Evolutionary conservation across 108 stramenopile genomes (phyloP).

Genomic region (Discostella stelligeroides): DNA sequence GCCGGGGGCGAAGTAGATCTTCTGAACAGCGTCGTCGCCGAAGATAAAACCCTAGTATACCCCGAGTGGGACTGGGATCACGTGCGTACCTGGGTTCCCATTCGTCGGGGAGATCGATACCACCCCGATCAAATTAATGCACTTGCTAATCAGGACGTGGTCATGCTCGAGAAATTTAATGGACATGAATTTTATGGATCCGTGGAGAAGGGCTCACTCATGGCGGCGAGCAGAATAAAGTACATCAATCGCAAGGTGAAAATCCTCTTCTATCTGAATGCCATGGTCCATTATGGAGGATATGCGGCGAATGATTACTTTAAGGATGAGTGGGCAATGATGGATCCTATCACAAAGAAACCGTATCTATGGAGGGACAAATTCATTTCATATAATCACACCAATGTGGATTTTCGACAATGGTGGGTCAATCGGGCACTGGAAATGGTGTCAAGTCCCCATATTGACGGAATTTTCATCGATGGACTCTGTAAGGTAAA

Average conservation of each 20-base stretch:
- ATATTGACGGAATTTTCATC: slow-evolving; percentile 50
- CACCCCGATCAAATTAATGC: slow-evolving; percentile 26
- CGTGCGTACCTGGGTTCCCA: slow-evolving; percentile 33
- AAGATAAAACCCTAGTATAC: slow-evolving; percentile 6
- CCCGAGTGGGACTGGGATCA: slow-evolving; percentile 44
- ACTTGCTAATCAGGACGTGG: slow-evolving; percentile 34
- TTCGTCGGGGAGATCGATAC: slow-evolving; percentile 31
- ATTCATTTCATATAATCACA: slow-evolving; percentile 35
- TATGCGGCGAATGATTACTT: slow-evolving; percentile 35
- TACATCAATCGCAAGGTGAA: slow-evolving; percentile 33
- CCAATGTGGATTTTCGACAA: slow-evolving; percentile 36
- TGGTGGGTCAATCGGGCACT: slow-evolving; percentile 49
- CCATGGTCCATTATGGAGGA: slow-evolving; percentile 41
- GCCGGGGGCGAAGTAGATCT: too few relatives aligned
- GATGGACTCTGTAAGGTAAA: slow-evolving; percentile 32
- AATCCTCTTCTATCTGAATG: slow-evolving; percentile 46
- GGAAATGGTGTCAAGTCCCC: slow-evolving; percentile 29
- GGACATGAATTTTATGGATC: slow-evolving; percentile 31
- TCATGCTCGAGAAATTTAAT: slow-evolving; percentile 45
- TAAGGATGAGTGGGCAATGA: slow-evolving; percentile 26
- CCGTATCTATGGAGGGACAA: slow-evolving; percentile 21
- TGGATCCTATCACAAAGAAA: slow-evolving; percentile 4
- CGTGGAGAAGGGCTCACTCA: slow-evolving; percentile 31
- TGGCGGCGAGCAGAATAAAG: slow-evolving; percentile 40
- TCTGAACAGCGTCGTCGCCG: not conserved